Evolutionary conservation across 2,329 filamentous ascomycete species (phyloP).

Genomic region (Trichoderma sp.): DNA sequence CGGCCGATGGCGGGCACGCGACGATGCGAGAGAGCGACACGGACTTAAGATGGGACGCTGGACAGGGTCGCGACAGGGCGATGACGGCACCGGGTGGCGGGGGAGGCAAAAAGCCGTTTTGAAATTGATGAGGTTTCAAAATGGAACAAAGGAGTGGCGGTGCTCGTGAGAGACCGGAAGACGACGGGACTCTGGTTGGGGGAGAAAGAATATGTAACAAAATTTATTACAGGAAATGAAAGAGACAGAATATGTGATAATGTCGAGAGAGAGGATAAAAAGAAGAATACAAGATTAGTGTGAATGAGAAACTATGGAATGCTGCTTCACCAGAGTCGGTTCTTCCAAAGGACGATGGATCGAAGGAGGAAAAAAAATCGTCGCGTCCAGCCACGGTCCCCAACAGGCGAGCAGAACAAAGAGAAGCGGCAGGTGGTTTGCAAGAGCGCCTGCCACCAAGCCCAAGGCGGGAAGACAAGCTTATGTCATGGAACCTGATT

Average conservation of each 20-base stretch:
- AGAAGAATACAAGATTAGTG: background rate
- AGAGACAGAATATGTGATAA: background rate
- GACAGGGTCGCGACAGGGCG: conserved; percentile 16
- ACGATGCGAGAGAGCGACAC: conserved; percentile 1
- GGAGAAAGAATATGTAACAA: background rate
- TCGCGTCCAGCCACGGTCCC: conserved; percentile 4
- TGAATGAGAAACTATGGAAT: background rate
- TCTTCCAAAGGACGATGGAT: background rate
- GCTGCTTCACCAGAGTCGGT: background rate
- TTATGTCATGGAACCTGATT: no score
- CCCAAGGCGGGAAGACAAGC: background rate
- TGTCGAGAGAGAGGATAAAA: background rate
- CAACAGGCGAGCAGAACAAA: background rate
- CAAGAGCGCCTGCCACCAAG: background rate
- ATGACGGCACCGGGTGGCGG: conserved; percentile 18
- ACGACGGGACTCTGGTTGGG: background rate
- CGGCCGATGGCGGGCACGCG: conserved; percentile 17
- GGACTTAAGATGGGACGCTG: background rate
- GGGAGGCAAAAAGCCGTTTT: conserved; percentile 14
- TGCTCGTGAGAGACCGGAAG: background rate
- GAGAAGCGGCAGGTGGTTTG: background rate
- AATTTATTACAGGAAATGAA: background rate
- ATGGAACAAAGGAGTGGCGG: conserved; percentile 11
- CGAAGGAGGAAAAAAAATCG: background rate
- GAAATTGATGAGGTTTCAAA: background rate